Evolutionary conservation across 345 rosid genomes (phyloP).

Genomic region (Salix exigua): DNA sequence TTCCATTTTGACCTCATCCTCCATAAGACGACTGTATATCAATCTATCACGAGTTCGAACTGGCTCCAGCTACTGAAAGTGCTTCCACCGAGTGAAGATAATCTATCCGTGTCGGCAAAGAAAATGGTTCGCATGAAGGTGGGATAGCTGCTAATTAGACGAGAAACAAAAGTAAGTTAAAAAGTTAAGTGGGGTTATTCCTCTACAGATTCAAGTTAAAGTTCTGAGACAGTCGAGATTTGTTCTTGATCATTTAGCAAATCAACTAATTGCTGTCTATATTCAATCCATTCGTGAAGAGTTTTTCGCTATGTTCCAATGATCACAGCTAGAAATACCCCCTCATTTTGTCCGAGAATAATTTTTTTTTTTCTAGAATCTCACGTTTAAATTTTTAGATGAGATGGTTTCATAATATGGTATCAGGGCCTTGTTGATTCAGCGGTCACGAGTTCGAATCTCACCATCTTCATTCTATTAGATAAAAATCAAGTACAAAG

Average conservation of each 20-base stretch:
- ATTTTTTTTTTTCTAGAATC: no score
- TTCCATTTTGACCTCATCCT: not conserved
- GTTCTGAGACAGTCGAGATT: no score
- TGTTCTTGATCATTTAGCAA: not conserved
- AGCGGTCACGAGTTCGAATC: no score
- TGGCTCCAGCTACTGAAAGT: not conserved
- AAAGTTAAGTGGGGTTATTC: conserved; percentile 6
- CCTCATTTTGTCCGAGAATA: no score
- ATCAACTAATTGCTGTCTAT: not conserved
- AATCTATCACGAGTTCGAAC: not conserved
- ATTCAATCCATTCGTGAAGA: not conserved
- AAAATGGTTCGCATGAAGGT: not conserved
- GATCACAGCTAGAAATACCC: no score
- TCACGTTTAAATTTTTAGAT: no score
- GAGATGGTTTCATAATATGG: no score
- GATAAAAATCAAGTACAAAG: no score
- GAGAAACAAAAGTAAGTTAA: not conserved
- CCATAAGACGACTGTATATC: not conserved
- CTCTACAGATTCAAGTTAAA: not conserved
- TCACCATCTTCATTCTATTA: no score
- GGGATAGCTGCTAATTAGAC: not conserved
- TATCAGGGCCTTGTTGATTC: no score
- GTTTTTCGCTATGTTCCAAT: not conserved
- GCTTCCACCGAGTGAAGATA: not conserved
- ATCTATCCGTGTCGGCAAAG: not conserved